Base-by-base conservation (phyloP, 441 rosid genomes). In the Isatis lusitanica region DNA sequence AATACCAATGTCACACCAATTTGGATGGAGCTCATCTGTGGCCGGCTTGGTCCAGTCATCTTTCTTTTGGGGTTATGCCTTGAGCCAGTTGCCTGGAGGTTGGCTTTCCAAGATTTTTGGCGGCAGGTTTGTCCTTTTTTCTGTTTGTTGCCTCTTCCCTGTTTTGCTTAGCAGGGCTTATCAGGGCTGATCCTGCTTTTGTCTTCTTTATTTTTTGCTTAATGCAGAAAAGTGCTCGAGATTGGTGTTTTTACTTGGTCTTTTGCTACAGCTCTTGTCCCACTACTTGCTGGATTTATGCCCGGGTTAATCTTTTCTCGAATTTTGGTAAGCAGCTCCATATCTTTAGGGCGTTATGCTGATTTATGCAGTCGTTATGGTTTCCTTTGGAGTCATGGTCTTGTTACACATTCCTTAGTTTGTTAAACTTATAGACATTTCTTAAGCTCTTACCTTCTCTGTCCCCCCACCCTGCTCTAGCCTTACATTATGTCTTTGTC, bases 11-110 rank as follows among this genome's bases (percentile, higher is more conserved):
- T 91, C 98, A 47, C 96, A 91, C 61, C 92, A 89, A 78, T 91
- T 90, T 61, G 98, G 98, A 60, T 91, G 92, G 97, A 91, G 80
- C 81, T 79, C 97, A 38, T 86, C 98, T 2, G 78, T 83, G 31
- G 97, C 97, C 8, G 98, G 98, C 2, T 73, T 90, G 75, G 98
- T 94, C 66, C 96, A 91, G 79, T 94, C 98, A 4, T 94, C 97
- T 0, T 94, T 94, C 88, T 94, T 94, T 69, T 91, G 93, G 96
- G 98, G 97, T 38, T 94, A 94, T 79, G 94, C 98, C 0, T 70
- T 94, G 85, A 94, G 97, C 73, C 96, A 90, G 79, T 85, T 91
- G 80, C 97, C 97, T 10, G 96, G 98, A 12, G 97, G 96, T 61
- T 94, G 97, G 98, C 91, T 90, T 73, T 76, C 98, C 43, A 94